Evolutionary conservation across 179 eudicot species (phyloP).

Genomic region (Silene coronaria): DNA sequence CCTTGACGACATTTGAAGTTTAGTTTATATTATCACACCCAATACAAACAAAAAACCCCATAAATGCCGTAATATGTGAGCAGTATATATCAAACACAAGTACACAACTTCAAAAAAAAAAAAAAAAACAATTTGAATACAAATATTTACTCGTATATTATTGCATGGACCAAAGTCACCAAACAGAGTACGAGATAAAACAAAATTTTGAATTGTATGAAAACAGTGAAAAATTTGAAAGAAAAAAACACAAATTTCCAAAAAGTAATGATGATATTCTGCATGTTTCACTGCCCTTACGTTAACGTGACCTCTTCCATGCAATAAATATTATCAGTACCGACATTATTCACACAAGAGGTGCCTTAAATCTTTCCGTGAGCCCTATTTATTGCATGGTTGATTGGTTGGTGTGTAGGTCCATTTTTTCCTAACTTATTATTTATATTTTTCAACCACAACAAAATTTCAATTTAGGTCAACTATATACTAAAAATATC

Average conservation of each 20-base stretch:
- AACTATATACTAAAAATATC: neutral
- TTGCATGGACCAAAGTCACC: neutral
- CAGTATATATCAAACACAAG: no score
- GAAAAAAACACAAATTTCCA: slow-evolving; percentile 9
- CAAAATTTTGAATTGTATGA: neutral
- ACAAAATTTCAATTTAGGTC: neutral
- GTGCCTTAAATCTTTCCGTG: slow-evolving; percentile 20
- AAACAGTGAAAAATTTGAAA: neutral
- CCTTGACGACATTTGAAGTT: no score
- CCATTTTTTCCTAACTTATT: neutral
- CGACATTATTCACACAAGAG: neutral
- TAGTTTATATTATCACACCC: no score
- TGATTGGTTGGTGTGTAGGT: slow-evolving; percentile 4
- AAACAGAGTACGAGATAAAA: neutral
- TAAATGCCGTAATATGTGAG: no score
- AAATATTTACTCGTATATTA: no score
- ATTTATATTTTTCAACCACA: neutral
- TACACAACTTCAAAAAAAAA: no score
- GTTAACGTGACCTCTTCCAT: slow-evolving; percentile 25
- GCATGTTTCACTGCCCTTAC: slow-evolving; percentile 18
- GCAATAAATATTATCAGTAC: slow-evolving; percentile 22
- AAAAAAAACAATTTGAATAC: no score
- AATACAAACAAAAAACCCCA: no score
- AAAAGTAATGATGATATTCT: slow-evolving; percentile 25
- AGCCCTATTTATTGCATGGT: slow-evolving; percentile 13